Evolutionary conservation across 2,329 filamentous ascomycete species (phyloP).

Genomic region (Phaeosphaeria sp.): DNA sequence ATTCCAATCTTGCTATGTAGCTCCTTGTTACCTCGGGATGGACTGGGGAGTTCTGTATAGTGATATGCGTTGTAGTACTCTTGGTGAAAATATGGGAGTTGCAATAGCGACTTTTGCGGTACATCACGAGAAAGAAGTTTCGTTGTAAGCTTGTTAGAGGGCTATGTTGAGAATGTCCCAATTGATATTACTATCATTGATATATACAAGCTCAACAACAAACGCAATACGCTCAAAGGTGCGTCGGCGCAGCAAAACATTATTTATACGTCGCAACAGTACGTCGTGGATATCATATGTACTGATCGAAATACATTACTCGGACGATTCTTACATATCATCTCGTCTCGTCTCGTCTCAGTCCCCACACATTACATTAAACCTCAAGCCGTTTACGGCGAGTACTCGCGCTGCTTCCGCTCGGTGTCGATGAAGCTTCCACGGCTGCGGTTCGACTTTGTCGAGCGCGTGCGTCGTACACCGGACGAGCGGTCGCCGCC

Average conservation of each 20-base stretch:
- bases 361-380: conserved; percentile 42
- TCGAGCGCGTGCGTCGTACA: conserved; percentile 57
- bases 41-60: too few species aligned
- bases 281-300: conserved; percentile 30
- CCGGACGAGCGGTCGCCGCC: conserved; percentile 52
- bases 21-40: too few species aligned
- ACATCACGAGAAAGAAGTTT: too few species aligned
- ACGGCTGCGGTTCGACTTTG: conserved; percentile 49
- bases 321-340: neutral
- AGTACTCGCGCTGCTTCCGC: conserved; percentile 70
- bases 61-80: too few species aligned
- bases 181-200: neutral
- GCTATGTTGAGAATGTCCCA: too few species aligned
- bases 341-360: neutral
- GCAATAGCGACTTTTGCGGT: too few species aligned
- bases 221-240: neutral
- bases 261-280: conserved; percentile 3
- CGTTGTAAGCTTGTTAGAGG: too few species aligned
- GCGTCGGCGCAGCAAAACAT: conserved; percentile 1
- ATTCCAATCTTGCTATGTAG: too few species aligned
- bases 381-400: conserved; percentile 36
- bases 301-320: neutral
- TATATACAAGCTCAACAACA: neutral
- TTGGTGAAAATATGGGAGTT: too few species aligned
- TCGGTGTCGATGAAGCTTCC: conserved; percentile 64